These are phyloP conservation scores for Podila epigama DNA, from an alignment of 192 early-diverging fungal genomes.

Conservation along the genomic window DNA sequence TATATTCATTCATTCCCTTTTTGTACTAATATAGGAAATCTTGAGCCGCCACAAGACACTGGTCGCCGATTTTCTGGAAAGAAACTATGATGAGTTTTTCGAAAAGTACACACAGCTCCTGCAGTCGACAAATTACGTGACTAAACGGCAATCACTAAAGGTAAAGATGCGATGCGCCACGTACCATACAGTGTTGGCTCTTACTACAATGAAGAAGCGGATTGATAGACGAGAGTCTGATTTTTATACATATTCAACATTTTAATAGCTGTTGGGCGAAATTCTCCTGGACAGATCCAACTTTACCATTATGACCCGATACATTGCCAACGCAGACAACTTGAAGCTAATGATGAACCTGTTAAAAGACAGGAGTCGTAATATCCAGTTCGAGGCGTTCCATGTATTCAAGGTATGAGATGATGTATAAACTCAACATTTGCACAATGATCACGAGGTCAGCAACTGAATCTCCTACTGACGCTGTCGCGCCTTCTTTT, in stretches of 20 bases:
- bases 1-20: neutral
- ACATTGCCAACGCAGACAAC: constrained; percentile 91
- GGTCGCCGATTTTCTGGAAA: constrained; percentile 87
- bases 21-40: constrained; percentile 67
- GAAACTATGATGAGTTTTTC: constrained; percentile 93
- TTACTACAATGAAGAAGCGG: neutral
- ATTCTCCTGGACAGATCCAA: constrained; percentile 95
- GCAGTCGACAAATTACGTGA: constrained; percentile 96
- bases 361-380: constrained; percentile 92
- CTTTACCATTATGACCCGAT: constrained; percentile 94
- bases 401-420: constrained; percentile 95
- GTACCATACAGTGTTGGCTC: neutral
- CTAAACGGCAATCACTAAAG: constrained; percentile 97
- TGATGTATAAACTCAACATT: too few species aligned
- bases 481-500: neutral
- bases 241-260: neutral
- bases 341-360: constrained; percentile 99
- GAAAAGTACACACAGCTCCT: constrained; percentile 85
- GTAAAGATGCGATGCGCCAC: constrained; percentile 50
- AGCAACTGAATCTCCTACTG: neutral
- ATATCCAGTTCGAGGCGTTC: constrained; percentile 99
- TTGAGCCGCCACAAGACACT: constrained; percentile 94
- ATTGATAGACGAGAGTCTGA: neutral
- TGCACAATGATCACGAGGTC: too few species aligned
- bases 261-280: constrained; percentile 89